phyloP scores from a whole-genome alignment of 768 basidiomycete species.

The Coprinopsis sp. region DNA sequence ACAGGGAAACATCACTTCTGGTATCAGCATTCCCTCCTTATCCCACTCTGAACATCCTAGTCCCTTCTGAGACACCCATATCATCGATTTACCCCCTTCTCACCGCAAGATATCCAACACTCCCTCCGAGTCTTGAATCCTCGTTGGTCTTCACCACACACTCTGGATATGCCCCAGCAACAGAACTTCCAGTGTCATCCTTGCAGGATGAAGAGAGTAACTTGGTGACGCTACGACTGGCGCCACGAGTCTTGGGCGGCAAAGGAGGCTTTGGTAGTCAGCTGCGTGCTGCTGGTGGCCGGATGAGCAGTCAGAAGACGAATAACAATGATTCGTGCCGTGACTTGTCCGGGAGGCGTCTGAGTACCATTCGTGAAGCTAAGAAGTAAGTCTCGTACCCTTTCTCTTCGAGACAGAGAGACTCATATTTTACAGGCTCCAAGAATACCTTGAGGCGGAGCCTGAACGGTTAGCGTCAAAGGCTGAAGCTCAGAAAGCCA shows the following conservation, averaged over 20 bases:
- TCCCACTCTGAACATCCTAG: conserved; percentile 28
- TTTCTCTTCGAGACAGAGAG: not conserved
- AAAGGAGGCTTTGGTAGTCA: conserved; percentile 98
- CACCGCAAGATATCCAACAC: conserved; percentile 29
- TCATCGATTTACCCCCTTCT: conserved; percentile 29
- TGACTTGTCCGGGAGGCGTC: conserved; percentile 82
- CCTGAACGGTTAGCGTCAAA: conserved; percentile 76
- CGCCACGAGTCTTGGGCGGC: conserved; percentile 75
- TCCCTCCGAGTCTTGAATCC: conserved; percentile 26
- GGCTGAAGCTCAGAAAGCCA: conserved; percentile 72
- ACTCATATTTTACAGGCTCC: conserved; percentile 46
- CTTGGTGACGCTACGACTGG: conserved; percentile 67
- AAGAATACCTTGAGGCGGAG: conserved; percentile 81
- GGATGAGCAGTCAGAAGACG: conserved; percentile 96
- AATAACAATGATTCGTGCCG: conserved; percentile 93
- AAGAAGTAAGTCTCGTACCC: conserved; percentile 61
- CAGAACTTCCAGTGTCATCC: conserved; percentile 20
- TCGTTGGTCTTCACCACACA: conserved; percentile 35
- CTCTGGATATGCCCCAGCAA: conserved; percentile 27
- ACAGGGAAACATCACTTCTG: conserved; percentile 27
- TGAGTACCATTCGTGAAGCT: conserved; percentile 95
- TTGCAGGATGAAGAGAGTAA: conserved; percentile 19
- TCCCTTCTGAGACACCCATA: conserved; percentile 25
- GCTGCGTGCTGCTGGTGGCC: conserved; percentile 92
- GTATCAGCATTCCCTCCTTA: conserved; percentile 38